Evolutionary conservation across 768 basidiomycete species (phyloP).

Genomic region (Rhizopogon rudus): DNA sequence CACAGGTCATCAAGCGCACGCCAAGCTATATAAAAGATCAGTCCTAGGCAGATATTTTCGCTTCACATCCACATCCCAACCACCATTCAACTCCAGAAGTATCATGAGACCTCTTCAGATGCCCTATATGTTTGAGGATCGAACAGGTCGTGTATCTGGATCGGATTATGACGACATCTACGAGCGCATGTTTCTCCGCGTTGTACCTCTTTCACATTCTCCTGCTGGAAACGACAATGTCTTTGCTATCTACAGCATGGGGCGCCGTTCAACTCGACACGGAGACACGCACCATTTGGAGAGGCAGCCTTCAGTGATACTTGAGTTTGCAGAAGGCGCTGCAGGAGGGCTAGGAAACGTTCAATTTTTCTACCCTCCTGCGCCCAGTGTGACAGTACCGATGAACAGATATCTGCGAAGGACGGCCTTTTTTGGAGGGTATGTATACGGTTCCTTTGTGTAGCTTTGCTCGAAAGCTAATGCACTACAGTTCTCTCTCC

Average conservation of each 20-base stretch:
- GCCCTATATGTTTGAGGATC: slow-evolving; percentile 64
- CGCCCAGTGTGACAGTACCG: slow-evolving; percentile 38
- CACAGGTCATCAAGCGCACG: not conserved
- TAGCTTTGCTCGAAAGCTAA: not conserved
- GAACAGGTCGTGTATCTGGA: slow-evolving; percentile 46
- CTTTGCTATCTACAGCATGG: slow-evolving; percentile 59
- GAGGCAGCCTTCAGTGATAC: slow-evolving; percentile 47
- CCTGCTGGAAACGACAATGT: slow-evolving; percentile 28
- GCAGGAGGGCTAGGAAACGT: slow-evolving; percentile 57
- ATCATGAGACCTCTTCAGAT: slow-evolving; percentile 26
- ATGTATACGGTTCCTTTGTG: slow-evolving; percentile 29
- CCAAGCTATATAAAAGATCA: not conserved
- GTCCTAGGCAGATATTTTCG: not conserved
- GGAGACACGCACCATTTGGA: slow-evolving; percentile 49
- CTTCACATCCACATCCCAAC: not conserved
- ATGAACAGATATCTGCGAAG: slow-evolving; percentile 65
- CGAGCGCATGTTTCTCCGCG: slow-evolving; percentile 67
- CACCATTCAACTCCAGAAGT: not conserved
- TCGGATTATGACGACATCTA: slow-evolving; percentile 78
- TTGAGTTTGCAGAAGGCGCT: slow-evolving; percentile 48
- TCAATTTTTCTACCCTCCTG: slow-evolving; percentile 41
- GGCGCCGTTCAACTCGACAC: slow-evolving; percentile 55
- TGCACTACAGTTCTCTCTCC: slow-evolving; percentile 48
- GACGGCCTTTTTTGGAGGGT: slow-evolving; percentile 64
- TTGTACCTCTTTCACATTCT: slow-evolving; percentile 43